Percentiles rank a stretch among this genome's conserved stretches.
phyloP scores from a whole-genome alignment of 2,329 filamentous ascomycete genomes.

The Aspergillus versicolor region DNA sequence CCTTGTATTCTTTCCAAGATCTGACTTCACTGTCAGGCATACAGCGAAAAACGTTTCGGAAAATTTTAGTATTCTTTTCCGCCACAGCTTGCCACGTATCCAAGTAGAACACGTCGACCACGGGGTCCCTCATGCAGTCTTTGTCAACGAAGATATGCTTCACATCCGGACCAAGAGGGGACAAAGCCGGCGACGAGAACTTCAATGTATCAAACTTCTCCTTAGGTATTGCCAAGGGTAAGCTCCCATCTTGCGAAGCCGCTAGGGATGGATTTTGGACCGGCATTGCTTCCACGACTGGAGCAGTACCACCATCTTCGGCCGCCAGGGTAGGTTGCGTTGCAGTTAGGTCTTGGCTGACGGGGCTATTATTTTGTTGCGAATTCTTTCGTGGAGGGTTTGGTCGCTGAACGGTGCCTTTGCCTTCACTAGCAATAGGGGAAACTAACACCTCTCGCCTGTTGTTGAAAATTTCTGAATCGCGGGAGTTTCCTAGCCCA shows the following conservation, averaged over 20 bases:
- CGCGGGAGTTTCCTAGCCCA: slow-evolving; percentile 64
- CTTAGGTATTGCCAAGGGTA: slow-evolving; percentile 52
- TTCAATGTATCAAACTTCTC: slow-evolving; percentile 51
- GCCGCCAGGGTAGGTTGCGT: slow-evolving; percentile 15
- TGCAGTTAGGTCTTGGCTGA: slow-evolving; percentile 20
- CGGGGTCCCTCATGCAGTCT: slow-evolving; percentile 91
- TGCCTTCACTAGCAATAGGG: slow-evolving; percentile 63
- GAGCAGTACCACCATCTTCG: slow-evolving; percentile 21
- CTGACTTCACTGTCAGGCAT: slow-evolving; percentile 95
- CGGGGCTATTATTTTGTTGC: slow-evolving; percentile 17
- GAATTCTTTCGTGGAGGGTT: slow-evolving; percentile 43
- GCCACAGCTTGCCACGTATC: slow-evolving; percentile 86
- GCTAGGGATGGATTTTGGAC: slow-evolving; percentile 68
- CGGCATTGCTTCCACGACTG: slow-evolving; percentile 24
- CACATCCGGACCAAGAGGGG: slow-evolving; percentile 63
- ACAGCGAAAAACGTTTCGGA: slow-evolving; percentile 88
- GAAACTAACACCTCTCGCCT: slow-evolving; percentile 69
- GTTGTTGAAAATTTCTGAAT: slow-evolving; percentile 66
- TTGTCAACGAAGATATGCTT: slow-evolving; percentile 72
- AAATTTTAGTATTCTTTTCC: slow-evolving; percentile 93
- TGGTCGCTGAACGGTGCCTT: slow-evolving; percentile 56
- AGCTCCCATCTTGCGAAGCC: slow-evolving; percentile 71
- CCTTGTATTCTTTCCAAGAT: slow-evolving; percentile 90
- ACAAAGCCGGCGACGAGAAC: slow-evolving; percentile 44
- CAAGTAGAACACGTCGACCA: slow-evolving; percentile 78